Evolutionary conservation across 352 stramenopile genomes (phyloP), one percentile per base, ranked within the genome.

Genomic region (Phytopythium delawarense): DNA sequence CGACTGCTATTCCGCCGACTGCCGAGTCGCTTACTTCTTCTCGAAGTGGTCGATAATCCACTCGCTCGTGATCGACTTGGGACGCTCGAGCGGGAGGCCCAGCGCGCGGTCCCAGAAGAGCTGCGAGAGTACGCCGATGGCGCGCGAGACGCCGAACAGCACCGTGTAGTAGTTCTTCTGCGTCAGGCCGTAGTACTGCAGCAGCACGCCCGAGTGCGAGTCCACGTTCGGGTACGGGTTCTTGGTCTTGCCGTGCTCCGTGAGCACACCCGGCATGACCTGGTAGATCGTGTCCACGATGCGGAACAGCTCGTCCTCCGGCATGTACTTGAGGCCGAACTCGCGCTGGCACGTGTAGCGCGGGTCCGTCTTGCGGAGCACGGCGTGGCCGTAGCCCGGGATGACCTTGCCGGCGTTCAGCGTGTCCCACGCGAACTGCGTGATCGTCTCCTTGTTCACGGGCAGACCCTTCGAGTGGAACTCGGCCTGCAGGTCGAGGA

Each of bases 161-260:
- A 99, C 97, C 40, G 97, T 99, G 94, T 99, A 99, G 84, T 99
- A 99, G 80, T 99, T 97, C 87, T 98, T 98, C 87, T 99, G 92
- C 57, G 95, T 99, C 77, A 99, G 92, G 69, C 96, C 96, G 84
- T 99, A 99, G 86, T 99, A 96, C 91, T 98, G 98, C 34, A 99
- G 86, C 67, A 99, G 85, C 70, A 99, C 97, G 65, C 97, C 97
- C 23, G 81, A 98, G 88, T 99, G 97, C 57, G 91, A 98, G 86
- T 99, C 97, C 58, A 99, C 97, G 84, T 99, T 99, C 60, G 97
- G 97, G 82, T 98, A 99, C 55, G 97, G 97, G 87, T 99, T 99
- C 82, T 98, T 98, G 59, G 97, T 98, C 91, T 99, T 99, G 71
- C 97, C 97, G 82, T 99, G 96, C 84, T 99, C 96, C 32, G 95